Percentiles rank a stretch among this genome's conserved stretches.
These are phyloP conservation scores for Leccinum subfulvum DNA, from an alignment of 1,284 basidiomycete species.

Conservation along the genomic window DNA sequence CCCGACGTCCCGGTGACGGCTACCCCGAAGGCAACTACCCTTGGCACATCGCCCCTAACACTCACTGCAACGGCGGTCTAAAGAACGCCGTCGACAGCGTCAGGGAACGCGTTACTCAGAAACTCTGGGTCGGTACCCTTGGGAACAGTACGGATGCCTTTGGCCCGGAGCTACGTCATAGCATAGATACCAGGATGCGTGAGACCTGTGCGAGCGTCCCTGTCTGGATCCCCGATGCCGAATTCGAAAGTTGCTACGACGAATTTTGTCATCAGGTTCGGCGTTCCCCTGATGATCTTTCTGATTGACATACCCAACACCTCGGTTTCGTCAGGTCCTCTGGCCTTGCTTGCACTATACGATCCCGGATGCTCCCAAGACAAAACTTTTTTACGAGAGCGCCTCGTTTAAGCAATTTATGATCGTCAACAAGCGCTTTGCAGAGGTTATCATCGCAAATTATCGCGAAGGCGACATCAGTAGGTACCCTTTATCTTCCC, in stretches of 20 bases:
- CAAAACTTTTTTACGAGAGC: slow-evolving; percentile 78
- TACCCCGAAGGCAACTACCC: slow-evolving; percentile 28
- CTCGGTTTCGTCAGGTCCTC: slow-evolving; percentile 55
- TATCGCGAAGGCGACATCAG: slow-evolving; percentile 83
- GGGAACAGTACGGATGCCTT: slow-evolving; percentile 68
- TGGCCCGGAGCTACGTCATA: slow-evolving; percentile 51
- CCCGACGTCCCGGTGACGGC: slow-evolving; percentile 34
- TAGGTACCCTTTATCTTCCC: slow-evolving; percentile 15
- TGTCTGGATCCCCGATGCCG: slow-evolving; percentile 79
- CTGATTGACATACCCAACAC: not conserved
- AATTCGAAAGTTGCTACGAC: slow-evolving; percentile 79
- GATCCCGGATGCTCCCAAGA: slow-evolving; percentile 82
- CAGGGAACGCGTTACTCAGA: slow-evolving; percentile 47
- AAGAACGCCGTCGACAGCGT: slow-evolving; percentile 76
- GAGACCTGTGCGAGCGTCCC: slow-evolving; percentile 59
- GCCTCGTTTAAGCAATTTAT: slow-evolving; percentile 77
- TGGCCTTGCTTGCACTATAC: slow-evolving; percentile 90
- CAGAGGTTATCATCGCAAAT: slow-evolving; percentile 69
- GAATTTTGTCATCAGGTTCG: slow-evolving; percentile 82
- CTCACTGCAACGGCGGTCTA: slow-evolving; percentile 76
- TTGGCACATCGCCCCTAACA: slow-evolving; percentile 65
- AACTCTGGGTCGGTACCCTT: slow-evolving; percentile 81
- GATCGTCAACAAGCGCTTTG: slow-evolving; percentile 82
- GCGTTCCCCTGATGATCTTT: not conserved
- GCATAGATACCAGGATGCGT: slow-evolving; percentile 62